Base-by-base conservation (phyloP, 2,329 filamentous ascomycete species). In the Coniochaeta sp. region DNA sequence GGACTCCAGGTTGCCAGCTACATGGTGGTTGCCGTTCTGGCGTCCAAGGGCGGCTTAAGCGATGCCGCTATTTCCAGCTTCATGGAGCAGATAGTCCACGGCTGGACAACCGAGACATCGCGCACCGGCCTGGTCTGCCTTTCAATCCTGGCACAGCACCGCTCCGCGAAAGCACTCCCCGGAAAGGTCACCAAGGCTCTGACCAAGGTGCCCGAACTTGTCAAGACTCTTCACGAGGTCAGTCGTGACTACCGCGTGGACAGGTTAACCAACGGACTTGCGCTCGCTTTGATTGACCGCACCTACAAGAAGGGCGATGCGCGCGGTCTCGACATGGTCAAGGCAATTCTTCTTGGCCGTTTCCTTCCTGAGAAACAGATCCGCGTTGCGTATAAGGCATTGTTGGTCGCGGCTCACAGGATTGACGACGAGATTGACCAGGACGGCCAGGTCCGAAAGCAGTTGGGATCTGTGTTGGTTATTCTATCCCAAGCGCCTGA, bases 1-100 rank as follows among this genome's bases (percentile, higher is more conserved):
- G 89, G 92, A 55, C 74, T 96, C 38, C 87, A 91, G 57, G 80
- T 95, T 54, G 91, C 87, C 14, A 91, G 88, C 52, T 97, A 96
- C 67, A 96, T 96, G 87, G 83, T 96, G 18, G 79, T 91, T 52
- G 83, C 90, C 6, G 83, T 97, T 48, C 79, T 97, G 55, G 91
- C 89, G 6, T 85, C 89, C 48, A 96, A 96, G 68, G 85, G 87
- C 1, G 78, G 81, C 47, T 76, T 97, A 13, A 82, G 87, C 46
- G 91, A 97, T 60, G 80, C 81, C 52, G 81, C 91, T 2, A 75
- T 97, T n/a, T 84, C 88, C 51, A 85, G 86, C 1, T 78, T 99
- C 62, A 95, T 97, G 90, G 89, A 95, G 61, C 89, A 91, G 56
- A 81, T 96, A 30, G 85, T 87, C 8, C 72, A 78, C 26, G 89